Evolutionary conservation across 805 yeast genomes (phyloP), one percentile per base, ranked within the genome.

Genomic region (Tetrapisispora iriomotensis): DNA sequence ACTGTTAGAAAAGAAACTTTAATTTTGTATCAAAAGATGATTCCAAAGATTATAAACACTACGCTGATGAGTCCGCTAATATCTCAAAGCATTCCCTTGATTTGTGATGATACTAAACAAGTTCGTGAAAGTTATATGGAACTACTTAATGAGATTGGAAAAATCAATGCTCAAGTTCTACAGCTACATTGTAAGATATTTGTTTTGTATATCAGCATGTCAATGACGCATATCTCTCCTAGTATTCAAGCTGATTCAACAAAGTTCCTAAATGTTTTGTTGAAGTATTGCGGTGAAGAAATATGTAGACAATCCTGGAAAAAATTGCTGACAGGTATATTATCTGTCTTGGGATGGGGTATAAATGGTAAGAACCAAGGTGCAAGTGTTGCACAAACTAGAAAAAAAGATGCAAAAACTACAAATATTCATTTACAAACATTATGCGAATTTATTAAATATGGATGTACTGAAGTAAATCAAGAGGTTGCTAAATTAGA

Each of bases 141-240:
- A 0, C 56, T 81, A 10, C 60, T 80, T 4, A 59, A 62, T 3
- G 67, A 68, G 7, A 65, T 77, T 25, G 73, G 76, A 2, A 51
- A 57, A 12, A 60, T 60, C 20, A 79, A 76, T 47, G 69, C 73
- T 0, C 74, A 75, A 4, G 64, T 82, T 21, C 60, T 82, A 43
- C 74, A 72, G 40, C 58, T 82, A 20, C 85, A 82, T 64, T 65
- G 77, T 51, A 63, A 76, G 44, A 61, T 71, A 17, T 54, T 82
- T 39, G 70, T 82, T n/a, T 67, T 90, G 23, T 88, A 82, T 56
- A 68, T 90, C 14, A 82, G 82, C 49, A 80, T 90, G 38, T 94
- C 95, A 3, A 90, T 92, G 96, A 82, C 96, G 14, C 96, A 92
- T 57, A 82, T 92, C 29, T 72, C 72, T 23, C 78, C 86, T 1